Evolutionary conservation across 208 protist species (phyloP).

Genomic region (Trypanosoma avium): DNA sequence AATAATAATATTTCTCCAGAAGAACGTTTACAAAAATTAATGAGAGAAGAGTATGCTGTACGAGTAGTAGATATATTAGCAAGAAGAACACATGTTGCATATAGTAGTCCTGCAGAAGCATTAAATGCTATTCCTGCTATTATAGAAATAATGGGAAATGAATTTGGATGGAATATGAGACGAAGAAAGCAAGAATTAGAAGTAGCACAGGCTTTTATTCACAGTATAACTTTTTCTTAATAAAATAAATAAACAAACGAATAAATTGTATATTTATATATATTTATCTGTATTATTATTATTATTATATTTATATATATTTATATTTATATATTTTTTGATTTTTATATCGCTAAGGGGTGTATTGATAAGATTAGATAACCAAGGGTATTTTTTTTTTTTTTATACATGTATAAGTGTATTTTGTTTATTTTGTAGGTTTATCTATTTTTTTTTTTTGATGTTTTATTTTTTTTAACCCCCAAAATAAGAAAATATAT

Average conservation of each 20-base stretch:
- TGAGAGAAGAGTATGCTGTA: conserved; percentile 55
- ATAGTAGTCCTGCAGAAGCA: conserved; percentile 75
- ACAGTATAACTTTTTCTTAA: conserved; percentile 9
- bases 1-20: conserved; percentile 4
- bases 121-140: conserved; percentile 42
- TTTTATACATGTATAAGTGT: too few species aligned
- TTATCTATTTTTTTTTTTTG: too few species aligned
- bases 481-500: too few species aligned
- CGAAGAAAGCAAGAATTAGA: conserved; percentile 41
- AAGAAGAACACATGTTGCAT: conserved; percentile 62
- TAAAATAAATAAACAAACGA: not conserved
- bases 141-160: conserved; percentile 36
- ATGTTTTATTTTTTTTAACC: too few species aligned
- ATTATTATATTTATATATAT: not conserved
- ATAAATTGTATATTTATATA: too few species aligned
- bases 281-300: too few species aligned
- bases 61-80: conserved; percentile 70
- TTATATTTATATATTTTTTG: not conserved
- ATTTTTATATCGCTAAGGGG: not conserved
- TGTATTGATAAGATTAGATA: not conserved
- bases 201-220: conserved; percentile 33
- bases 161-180: conserved; percentile 41
- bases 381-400: not conserved
- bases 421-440: too few species aligned
- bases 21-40: conserved; percentile 23